Evolutionary conservation across 257 asterid species (phyloP), one percentile per base, ranked within the genome.

Genomic region (Nicotiana paniculata): DNA sequence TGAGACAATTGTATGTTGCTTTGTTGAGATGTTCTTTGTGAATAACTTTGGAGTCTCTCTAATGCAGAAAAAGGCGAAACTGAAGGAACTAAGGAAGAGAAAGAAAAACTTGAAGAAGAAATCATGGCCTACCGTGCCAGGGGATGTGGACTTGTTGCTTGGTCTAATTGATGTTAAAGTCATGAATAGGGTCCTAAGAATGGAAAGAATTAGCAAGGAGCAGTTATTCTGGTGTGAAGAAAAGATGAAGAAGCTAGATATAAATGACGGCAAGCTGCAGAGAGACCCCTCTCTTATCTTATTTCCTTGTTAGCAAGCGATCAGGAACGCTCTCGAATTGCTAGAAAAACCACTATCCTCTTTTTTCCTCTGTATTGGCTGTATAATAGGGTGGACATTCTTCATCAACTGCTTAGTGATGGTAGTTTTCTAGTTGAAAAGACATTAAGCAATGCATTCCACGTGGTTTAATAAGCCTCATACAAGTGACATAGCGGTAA

Each of bases 171-270:
- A 94, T 81, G 91, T 89, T 9, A 93, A 93, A 86, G 89, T 96
- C 46, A 2, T 93, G 81, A 81, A 85, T 6, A 90, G 97, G 91
- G 98, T 89, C 35, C 63, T 93, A 39, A 75, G 95, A 63, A 89
- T 92, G 97, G 81, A 53, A 69, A 88, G 83, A 81, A 84, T 96
- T 4, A 94, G 89, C 89, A 92, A 88, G 78, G 93, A 92, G 21
- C 97, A 94, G 65, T 63, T 93, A 59, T 81, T 92, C 76, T 96
- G 99, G 98, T 94, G 98, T 5, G 97, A 94, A 81, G 97, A 92
- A 48, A 96, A 92, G 93, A 90, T 89, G 93, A 94, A 94, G 89
- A 96, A 90, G 84, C 64, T 93, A 77, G 89, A 85, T 17, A 61
- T 90, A 18, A 68, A 85, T 1, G 89, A 88, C 21, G 97, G 96